These are phyloP conservation scores for Trametes cubensis DNA, from an alignment of 768 basidiomycete species.

Conservation along the genomic window DNA sequence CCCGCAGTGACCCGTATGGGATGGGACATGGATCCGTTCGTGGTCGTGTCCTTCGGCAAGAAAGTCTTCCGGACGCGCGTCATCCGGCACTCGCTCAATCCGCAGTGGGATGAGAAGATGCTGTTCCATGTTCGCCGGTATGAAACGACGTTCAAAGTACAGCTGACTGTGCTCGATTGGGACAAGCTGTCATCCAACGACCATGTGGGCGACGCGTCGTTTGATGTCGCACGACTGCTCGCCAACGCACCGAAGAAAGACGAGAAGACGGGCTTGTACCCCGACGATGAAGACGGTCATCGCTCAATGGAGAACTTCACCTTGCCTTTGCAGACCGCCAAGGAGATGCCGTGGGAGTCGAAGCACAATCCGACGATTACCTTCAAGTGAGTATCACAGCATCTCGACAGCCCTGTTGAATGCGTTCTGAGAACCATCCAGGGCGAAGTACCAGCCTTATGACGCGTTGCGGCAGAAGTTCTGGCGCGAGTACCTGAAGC, in stretches of 20 bases:
- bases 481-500: slow-evolving; percentile 86
- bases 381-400: slow-evolving; percentile 52
- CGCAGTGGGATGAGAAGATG: slow-evolving; percentile 93
- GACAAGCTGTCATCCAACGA: slow-evolving; percentile 92
- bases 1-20: slow-evolving; percentile 76
- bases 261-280: slow-evolving; percentile 54
- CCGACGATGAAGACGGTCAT: slow-evolving; percentile 55
- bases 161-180: slow-evolving; percentile 92
- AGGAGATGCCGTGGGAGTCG: slow-evolving; percentile 70
- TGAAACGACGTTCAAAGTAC: slow-evolving; percentile 76
- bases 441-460: slow-evolving; percentile 96
- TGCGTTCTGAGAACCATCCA: slow-evolving; percentile 33
- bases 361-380: slow-evolving; percentile 71
- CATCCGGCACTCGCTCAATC: slow-evolving; percentile 82
- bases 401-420: background rate
- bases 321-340: slow-evolving; percentile 61
- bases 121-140: slow-evolving; percentile 92
- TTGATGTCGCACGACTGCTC: slow-evolving; percentile 71
- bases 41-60: slow-evolving; percentile 94
- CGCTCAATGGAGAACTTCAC: slow-evolving; percentile 73
- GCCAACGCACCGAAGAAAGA: slow-evolving; percentile 52
- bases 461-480: slow-evolving; percentile 87
- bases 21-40: slow-evolving; percentile 98
- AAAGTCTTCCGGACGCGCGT: slow-evolving; percentile 95
- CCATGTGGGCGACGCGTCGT: slow-evolving; percentile 75